Evolutionary conservation across 148 eudicot species (phyloP).

Genomic region (Vaccinium vitisidaea): DNA sequence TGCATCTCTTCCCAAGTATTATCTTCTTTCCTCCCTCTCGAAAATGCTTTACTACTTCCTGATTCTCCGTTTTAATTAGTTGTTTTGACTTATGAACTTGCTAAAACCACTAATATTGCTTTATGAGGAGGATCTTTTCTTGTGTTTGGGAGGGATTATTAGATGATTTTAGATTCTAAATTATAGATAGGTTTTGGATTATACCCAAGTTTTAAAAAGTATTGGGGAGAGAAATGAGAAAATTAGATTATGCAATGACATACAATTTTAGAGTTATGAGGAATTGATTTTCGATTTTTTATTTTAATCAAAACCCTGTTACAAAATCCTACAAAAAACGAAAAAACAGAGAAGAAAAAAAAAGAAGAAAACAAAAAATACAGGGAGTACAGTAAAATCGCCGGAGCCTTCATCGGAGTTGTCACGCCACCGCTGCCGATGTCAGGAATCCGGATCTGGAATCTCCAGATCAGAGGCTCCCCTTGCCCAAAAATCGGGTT

Average conservation of each 20-base stretch:
- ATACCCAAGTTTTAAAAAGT: background rate
- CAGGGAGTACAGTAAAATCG: too few species aligned
- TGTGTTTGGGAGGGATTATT: background rate
- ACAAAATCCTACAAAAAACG: too few species aligned
- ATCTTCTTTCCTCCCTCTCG: background rate
- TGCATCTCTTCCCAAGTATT: conserved; percentile 60
- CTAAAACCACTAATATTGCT: background rate
- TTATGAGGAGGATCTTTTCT: background rate
- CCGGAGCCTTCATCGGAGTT: too few species aligned
- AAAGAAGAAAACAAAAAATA: too few species aligned
- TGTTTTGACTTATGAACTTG: background rate
- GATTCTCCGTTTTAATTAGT: background rate
- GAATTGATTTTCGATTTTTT: too few species aligned
- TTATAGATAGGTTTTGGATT: background rate
- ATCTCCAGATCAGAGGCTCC: too few species aligned
- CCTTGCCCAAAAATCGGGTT: too few species aligned
- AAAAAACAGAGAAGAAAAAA: too few species aligned
- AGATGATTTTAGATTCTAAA: background rate
- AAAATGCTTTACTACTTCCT: background rate
- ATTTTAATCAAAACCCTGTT: too few species aligned
- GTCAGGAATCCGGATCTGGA: too few species aligned
- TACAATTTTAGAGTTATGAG: too few species aligned
- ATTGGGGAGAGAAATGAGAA: background rate
- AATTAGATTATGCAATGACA: background rate
- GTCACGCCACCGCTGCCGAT: too few species aligned